Conservation (phyloP, 176 grass and related monocot genomes). For the Dactylis glomerata region DNA sequence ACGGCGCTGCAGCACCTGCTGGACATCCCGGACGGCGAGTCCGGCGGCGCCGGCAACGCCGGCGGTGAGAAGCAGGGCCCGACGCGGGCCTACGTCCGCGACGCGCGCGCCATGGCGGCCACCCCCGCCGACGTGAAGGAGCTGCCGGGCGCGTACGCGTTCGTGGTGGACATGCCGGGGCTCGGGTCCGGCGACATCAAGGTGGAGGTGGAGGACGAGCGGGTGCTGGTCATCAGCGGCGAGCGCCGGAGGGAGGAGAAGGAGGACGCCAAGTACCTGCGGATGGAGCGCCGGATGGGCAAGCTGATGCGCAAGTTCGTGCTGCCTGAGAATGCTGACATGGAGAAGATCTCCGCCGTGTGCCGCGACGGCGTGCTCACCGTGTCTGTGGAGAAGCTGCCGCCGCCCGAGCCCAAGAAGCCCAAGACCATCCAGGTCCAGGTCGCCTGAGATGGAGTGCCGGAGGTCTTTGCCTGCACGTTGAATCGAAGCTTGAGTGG, state of each 20-base stretch:
- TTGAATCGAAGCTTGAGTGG: too few relatives aligned
- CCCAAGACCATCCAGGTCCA: too few relatives aligned
- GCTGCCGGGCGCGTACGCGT: constrained; percentile 50
- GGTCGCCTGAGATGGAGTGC: too few relatives aligned
- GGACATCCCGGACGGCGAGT: constrained; percentile 59
- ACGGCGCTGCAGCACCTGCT: constrained; percentile 58
- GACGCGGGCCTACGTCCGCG: constrained; percentile 63
- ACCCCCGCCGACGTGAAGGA: constrained; percentile 78
- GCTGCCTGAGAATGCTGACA: too few relatives aligned
- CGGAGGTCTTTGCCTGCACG: too few relatives aligned
- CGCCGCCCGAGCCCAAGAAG: too few relatives aligned
- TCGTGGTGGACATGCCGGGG: constrained; percentile 87
- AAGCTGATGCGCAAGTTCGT: too few relatives aligned
- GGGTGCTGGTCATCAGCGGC: constrained; percentile 66
- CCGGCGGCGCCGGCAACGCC: background rate
- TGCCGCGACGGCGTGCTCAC: too few relatives aligned
- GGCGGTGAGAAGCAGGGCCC: constrained; percentile 44
- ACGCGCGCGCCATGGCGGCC: constrained; percentile 73
- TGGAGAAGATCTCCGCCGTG: too few relatives aligned
- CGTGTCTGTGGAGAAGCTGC: too few relatives aligned
- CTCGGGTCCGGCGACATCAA: constrained; percentile 67
- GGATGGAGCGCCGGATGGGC: too few relatives aligned
- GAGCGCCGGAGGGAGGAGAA: constrained; percentile 61
- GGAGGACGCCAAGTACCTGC: too few relatives aligned
- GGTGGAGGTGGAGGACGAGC: constrained; percentile 80